A percentile compares a stretch with the other conserved stretches of the same genome.
These are phyloP conservation scores for Dendryphion nanum DNA, from an alignment of 2,329 filamentous ascomycete genomes.

Conservation along the genomic window DNA sequence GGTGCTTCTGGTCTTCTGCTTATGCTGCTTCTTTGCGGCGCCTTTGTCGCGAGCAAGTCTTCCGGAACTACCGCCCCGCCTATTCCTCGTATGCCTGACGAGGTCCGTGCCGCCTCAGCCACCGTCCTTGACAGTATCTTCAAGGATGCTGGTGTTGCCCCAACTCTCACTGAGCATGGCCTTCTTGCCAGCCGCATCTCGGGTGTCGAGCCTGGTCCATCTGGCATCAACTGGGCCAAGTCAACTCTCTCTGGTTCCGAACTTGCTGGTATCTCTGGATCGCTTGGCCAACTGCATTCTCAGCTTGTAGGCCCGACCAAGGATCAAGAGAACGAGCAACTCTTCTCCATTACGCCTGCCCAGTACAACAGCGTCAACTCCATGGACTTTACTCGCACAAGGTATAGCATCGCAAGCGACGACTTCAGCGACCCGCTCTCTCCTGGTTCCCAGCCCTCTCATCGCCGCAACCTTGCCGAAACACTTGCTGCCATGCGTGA, in stretches of 20 bases:
- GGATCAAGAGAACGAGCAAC: conserved; percentile 82
- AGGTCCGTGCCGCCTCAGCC: conserved; percentile 75
- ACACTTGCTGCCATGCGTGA: conserved; percentile 76
- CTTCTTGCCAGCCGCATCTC: conserved; percentile 54
- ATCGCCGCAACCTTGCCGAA: conserved; percentile 74
- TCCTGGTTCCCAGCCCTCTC: conserved; percentile 47
- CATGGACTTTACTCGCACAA: conserved; percentile 63
- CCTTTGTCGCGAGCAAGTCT: conserved; percentile 89
- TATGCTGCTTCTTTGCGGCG: conserved; percentile 95
- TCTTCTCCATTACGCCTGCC: conserved; percentile 79
- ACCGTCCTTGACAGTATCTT: conserved; percentile 77
- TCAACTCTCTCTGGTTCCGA: conserved; percentile 36
- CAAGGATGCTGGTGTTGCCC: conserved; percentile 69
- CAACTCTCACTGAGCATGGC: conserved; percentile 35
- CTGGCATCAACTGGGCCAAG: conserved; percentile 38
- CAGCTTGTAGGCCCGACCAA: conserved; percentile 62
- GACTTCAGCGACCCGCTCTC: conserved; percentile 38
- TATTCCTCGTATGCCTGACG: conserved; percentile 76
- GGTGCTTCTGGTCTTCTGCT: conserved; percentile 81
- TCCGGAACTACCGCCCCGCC: conserved; percentile 66
- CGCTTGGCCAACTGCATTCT: conserved; percentile 43
- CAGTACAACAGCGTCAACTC: conserved; percentile 86
- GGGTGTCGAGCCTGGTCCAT: conserved; percentile 38
- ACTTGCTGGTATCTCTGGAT: conserved; percentile 35
- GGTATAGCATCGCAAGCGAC: conserved; percentile 51